A percentile compares a stretch with the other conserved stretches of the same genome.
These are phyloP conservation scores for Paramecium biaurelia DNA, from an alignment of 73 alveolate genomes.

Conservation along the genomic window DNA sequence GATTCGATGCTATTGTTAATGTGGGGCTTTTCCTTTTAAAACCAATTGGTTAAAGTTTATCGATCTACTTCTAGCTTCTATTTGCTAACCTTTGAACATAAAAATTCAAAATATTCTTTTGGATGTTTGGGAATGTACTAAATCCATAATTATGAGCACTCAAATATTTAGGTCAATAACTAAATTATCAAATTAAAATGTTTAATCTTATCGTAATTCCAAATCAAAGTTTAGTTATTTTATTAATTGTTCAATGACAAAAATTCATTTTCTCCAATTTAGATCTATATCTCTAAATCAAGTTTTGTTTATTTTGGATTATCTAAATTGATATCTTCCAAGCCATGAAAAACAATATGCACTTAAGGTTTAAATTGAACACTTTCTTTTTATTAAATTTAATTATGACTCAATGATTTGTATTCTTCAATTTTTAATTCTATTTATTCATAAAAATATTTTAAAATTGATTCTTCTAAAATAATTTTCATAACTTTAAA, in stretches of 20 bases:
- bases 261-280: constrained; percentile 6
- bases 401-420: background rate
- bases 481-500: constrained; percentile 22
- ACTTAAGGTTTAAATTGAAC: background rate
- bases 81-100: background rate
- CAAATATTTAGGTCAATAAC: background rate
- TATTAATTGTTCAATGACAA: background rate
- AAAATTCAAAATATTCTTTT: constrained; percentile 18
- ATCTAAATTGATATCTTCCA: constrained; percentile 30
- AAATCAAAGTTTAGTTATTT: background rate
- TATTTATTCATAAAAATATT: background rate
- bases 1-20: background rate
- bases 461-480: background rate
- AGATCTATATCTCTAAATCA: background rate
- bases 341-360: constrained; percentile 32
- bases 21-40: background rate
- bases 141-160: background rate
- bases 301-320: constrained; percentile 19
- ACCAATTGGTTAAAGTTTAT: background rate
- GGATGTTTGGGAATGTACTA: background rate
- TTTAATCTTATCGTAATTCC: constrained; percentile 18
- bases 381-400: background rate
- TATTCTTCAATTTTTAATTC: background rate
- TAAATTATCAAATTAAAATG: background rate
- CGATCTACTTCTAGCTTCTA: background rate